phyloP scores from a whole-genome alignment of 257 asterid species.

The Paraleonurus japonicus region DNA sequence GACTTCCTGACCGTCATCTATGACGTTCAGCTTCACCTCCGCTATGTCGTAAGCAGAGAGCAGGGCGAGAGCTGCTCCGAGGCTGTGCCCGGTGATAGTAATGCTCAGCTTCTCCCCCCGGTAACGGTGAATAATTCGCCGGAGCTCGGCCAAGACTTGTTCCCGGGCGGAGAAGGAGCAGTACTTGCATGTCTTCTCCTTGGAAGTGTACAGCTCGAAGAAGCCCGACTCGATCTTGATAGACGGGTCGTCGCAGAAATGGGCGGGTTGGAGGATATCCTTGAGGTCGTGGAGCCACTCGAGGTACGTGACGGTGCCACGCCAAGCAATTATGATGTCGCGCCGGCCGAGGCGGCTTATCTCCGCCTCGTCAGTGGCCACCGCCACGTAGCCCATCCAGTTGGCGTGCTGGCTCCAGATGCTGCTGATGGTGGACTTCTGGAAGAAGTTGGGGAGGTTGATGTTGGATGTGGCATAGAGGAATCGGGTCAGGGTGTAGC shows the following conservation, averaged over 20 bases:
- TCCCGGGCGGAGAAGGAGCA: conserved; percentile 70
- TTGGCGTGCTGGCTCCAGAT: conserved; percentile 83
- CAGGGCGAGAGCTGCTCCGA: conserved; percentile 71
- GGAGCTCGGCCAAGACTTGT: conserved; percentile 63
- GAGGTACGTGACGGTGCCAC: conserved; percentile 81
- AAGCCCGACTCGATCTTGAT: conserved; percentile 75
- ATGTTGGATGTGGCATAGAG: conserved; percentile 74
- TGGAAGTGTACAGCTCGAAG: conserved; percentile 66
- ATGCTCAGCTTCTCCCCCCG: conserved; percentile 68
- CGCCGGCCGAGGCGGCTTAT: conserved; percentile 68
- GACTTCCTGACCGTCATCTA: conserved; percentile 30
- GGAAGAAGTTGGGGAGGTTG: conserved; percentile 69
- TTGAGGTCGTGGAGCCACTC: conserved; percentile 84
- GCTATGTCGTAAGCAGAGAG: conserved; percentile 74
- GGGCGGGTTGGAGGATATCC: conserved; percentile 71
- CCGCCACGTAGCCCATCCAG: conserved; percentile 88
- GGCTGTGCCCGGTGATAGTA: conserved; percentile 74
- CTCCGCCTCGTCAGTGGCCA: conserved; percentile 55
- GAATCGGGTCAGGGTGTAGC: conserved; percentile 54
- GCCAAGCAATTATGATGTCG: conserved; percentile 69
- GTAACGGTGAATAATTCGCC: conserved; percentile 59
- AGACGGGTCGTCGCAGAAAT: conserved; percentile 60
- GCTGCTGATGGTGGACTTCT: conserved; percentile 42
- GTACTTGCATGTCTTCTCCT: conserved; percentile 49
- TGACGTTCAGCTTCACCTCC: conserved; percentile 47